Conservation (phyloP, 306 rosid genomes). For the Begonia peltatifolia region DNA sequence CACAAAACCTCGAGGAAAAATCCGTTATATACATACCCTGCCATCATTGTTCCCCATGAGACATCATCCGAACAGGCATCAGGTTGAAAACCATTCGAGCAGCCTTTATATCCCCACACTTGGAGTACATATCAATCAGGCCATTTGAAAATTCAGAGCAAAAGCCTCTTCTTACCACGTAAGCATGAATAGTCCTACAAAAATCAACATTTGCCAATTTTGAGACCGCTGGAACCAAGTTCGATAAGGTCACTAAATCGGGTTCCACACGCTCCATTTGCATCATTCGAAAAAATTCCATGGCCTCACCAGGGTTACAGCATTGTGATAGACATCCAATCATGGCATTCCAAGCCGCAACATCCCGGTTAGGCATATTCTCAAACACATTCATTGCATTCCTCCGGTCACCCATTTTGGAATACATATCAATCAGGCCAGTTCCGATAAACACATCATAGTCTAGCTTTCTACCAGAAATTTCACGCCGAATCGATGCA, state of each 20-base stretch:
- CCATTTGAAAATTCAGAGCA: slow-evolving; percentile 28
- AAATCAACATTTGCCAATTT: slow-evolving; percentile 27
- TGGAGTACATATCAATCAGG: slow-evolving; percentile 61
- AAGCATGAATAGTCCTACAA: slow-evolving; percentile 52
- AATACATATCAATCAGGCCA: slow-evolving; percentile 44
- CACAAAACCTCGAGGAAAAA: slow-evolving; percentile 38
- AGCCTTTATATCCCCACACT: slow-evolving; percentile 32
- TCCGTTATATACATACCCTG: slow-evolving; percentile 39
- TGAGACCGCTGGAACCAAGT: slow-evolving; percentile 56
- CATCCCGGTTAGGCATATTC: slow-evolving; percentile 35
- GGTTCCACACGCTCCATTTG: slow-evolving; percentile 29
- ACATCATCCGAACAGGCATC: slow-evolving; percentile 32
- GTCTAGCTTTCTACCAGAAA: slow-evolving; percentile 22
- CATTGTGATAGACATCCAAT: slow-evolving; percentile 53
- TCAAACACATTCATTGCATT: slow-evolving; percentile 45
- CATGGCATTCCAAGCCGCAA: slow-evolving; percentile 50
- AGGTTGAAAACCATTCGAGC: slow-evolving; percentile 27
- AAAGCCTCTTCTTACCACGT: slow-evolving; percentile 32
- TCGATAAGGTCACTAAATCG: slow-evolving; percentile 43
- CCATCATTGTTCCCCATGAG: slow-evolving; percentile 51
- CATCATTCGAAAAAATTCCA: slow-evolving; percentile 29
- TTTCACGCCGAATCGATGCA: slow-evolving; percentile 23
- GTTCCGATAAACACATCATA: slow-evolving; percentile 55
- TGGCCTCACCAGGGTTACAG: slow-evolving; percentile 24
- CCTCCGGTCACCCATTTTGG: slow-evolving; percentile 37